A percentile compares a stretch with the other conserved stretches of the same genome.
phyloP scores from a whole-genome alignment of 139 green algal genomes.

The Klebsormidium nitens region DNA sequence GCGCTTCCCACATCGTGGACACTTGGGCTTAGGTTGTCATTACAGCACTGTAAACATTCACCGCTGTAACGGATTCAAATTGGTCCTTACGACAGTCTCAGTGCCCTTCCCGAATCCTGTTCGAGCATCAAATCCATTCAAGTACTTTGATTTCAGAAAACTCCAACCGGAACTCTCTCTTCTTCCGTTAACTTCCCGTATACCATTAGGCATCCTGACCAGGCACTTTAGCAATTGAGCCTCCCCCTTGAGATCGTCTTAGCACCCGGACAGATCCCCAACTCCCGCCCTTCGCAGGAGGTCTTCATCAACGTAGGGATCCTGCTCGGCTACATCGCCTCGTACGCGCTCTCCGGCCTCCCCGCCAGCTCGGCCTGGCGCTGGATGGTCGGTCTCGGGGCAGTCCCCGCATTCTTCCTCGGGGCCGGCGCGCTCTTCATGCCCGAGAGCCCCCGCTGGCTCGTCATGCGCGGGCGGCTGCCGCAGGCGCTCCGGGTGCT shows the following conservation, averaged over 20 bases:
- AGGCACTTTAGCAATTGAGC: too few species aligned
- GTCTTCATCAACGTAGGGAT: constrained; percentile 47
- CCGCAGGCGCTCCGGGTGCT: constrained; percentile 22
- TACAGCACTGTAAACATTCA: too few species aligned
- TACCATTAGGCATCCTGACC: too few species aligned
- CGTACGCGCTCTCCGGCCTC: constrained; percentile 20
- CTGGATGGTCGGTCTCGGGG: constrained; percentile 38
- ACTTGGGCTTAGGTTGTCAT: too few species aligned
- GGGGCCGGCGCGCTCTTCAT: constrained; percentile 12
- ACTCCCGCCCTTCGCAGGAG: constrained; percentile 1
- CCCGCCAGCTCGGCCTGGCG: constrained; percentile 23
- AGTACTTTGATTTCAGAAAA: too few species aligned
- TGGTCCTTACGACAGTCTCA: too few species aligned
- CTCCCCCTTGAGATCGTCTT: background rate
- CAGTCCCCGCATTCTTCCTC: constrained; percentile 25
- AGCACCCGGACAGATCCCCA: background rate
- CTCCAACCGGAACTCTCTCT: too few species aligned
- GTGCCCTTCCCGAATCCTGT: too few species aligned
- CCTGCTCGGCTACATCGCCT: constrained; percentile 31
- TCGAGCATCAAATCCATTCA: too few species aligned
- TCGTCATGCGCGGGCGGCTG: constrained; percentile 30
- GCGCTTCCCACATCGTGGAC: too few species aligned
- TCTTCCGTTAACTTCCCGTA: too few species aligned
- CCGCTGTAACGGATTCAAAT: too few species aligned
- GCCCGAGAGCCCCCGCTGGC: constrained; percentile 39